Conservation (phyloP, 2,329 filamentous ascomycete species). For the Tolypocladium endophyticum region DNA sequence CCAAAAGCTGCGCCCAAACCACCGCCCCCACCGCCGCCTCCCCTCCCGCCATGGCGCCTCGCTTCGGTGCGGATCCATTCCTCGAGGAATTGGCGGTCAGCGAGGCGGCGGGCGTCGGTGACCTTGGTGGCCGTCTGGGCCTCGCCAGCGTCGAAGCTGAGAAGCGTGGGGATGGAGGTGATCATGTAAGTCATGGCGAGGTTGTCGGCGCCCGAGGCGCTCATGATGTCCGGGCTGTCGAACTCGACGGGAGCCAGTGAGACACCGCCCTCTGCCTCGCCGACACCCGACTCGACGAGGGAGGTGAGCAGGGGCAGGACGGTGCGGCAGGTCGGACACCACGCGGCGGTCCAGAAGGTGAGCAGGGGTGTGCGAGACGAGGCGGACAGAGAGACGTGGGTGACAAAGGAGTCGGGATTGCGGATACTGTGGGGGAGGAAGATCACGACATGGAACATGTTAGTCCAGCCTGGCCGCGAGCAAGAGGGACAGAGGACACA, state of each 20-base stretch:
- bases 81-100: constrained; percentile 37
- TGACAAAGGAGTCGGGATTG: constrained; percentile 41
- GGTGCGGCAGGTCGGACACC: constrained; percentile 42
- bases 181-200: constrained; percentile 48
- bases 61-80: constrained; percentile 45
- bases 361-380: constrained; percentile 44
- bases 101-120: constrained; percentile 35
- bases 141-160: constrained; percentile 47
- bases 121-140: constrained; percentile 37
- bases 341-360: constrained; percentile 50
- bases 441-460: not conserved
- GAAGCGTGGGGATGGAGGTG: constrained; percentile 44
- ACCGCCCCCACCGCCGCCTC: constrained; percentile 27
- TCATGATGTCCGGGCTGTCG: constrained; percentile 47
- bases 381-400: constrained; percentile 43
- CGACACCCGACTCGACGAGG: constrained; percentile 39
- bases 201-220: constrained; percentile 14
- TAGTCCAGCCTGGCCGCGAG: not conserved
- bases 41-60: constrained; percentile 31
- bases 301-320: constrained; percentile 37
- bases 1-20: constrained; percentile 20
- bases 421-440: constrained; percentile 34
- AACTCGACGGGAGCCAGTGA: constrained; percentile 43
- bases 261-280: constrained; percentile 46
- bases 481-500: not conserved